These are phyloP conservation scores for Curvularia hawaiiensis DNA, from an alignment of 2,329 filamentous ascomycete species.

Conservation along the genomic window DNA sequence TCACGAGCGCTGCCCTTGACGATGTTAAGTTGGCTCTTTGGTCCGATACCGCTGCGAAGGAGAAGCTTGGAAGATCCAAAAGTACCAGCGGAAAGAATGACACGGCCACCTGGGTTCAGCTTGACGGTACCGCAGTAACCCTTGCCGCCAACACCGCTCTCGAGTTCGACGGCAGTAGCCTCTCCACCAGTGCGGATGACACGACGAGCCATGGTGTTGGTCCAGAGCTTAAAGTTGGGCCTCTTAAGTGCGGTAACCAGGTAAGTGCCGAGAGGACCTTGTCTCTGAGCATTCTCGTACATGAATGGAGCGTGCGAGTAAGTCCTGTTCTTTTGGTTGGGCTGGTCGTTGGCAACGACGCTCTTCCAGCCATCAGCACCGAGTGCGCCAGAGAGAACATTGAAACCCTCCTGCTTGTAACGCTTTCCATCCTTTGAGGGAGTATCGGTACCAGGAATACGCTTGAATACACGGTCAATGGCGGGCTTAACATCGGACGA, in stretches of 20 bases:
- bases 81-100: conserved; percentile 70
- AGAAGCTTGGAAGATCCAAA: conserved; percentile 74
- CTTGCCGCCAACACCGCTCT: conserved; percentile 59
- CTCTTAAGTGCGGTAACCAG: conserved; percentile 65
- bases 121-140: conserved; percentile 66
- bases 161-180: conserved; percentile 71
- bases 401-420: conserved; percentile 71
- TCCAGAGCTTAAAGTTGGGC: conserved; percentile 70
- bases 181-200: conserved; percentile 67
- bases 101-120: conserved; percentile 64
- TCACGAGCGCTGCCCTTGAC: conserved; percentile 52
- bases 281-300: conserved; percentile 68
- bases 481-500: conserved; percentile 64
- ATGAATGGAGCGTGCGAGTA: conserved; percentile 70
- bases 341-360: conserved; percentile 64
- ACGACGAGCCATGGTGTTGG: conserved; percentile 69
- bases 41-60: conserved; percentile 72
- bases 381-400: conserved; percentile 66
- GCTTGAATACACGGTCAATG: conserved; percentile 66
- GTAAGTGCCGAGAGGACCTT: conserved; percentile 74
- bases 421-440: conserved; percentile 70
- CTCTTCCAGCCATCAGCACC: conserved; percentile 65
- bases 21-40: conserved; percentile 53
- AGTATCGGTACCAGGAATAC: conserved; percentile 71
- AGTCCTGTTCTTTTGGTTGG: conserved; percentile 68